A percentile compares a stretch with the other conserved stretches of the same genome.
phyloP scores from a whole-genome alignment of 352 stramenopile genomes.

The Globisporangium middletonii region DNA sequence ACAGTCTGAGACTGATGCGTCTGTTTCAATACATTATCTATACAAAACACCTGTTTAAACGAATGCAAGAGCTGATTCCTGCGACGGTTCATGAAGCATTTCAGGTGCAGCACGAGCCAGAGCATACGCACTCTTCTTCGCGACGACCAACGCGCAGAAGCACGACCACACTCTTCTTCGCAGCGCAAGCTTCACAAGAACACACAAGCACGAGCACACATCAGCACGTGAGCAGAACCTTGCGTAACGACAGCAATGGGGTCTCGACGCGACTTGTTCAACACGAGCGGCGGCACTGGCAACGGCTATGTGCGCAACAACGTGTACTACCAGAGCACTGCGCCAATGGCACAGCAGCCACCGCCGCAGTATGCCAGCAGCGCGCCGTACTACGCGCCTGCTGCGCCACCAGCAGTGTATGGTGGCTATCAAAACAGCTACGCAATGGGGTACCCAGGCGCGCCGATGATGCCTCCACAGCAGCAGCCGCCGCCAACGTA shows the following conservation, averaged over 20 bases:
- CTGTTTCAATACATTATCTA: too few species aligned
- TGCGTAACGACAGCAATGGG: neutral
- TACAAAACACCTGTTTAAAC: too few species aligned
- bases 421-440: neutral
- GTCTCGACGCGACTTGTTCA: slow-evolving; percentile 5
- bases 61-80: too few species aligned
- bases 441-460: neutral
- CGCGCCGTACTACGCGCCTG: neutral
- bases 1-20: too few species aligned
- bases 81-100: too few species aligned
- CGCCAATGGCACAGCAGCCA: neutral
- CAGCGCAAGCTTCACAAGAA: too few species aligned
- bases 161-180: too few species aligned
- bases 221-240: too few species aligned
- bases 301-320: slow-evolving; percentile 11
- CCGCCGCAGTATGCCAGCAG: neutral
- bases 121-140: too few species aligned
- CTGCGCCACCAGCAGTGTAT: neutral
- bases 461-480: neutral
- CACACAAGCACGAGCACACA: too few species aligned
- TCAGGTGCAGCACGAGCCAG: too few species aligned
- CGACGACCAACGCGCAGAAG: too few species aligned
- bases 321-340: slow-evolving; percentile 12
- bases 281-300: neutral
- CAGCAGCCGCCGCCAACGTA: neutral